Evolutionary conservation across 805 yeast species (phyloP).

Genomic region (Wickerhamomyces canadensis): DNA sequence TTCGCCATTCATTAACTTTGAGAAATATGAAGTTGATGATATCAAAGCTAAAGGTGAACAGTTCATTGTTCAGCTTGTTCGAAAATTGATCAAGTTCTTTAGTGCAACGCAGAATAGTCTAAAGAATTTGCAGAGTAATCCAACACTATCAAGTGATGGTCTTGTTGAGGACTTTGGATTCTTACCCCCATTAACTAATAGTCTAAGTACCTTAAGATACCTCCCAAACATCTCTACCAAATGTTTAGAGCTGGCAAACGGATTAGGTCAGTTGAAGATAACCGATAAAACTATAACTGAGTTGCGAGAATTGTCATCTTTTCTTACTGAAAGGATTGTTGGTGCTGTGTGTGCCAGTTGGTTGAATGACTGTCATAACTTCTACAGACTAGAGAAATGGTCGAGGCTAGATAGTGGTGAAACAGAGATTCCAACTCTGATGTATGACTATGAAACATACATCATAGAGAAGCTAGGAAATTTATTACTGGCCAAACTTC

Average conservation of each 20-base stretch:
- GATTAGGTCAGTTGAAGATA: conserved; percentile 38
- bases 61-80: conserved; percentile 30
- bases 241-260: conserved; percentile 36
- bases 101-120: conserved; percentile 26
- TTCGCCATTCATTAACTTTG: conserved; percentile 34
- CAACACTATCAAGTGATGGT: conserved; percentile 23
- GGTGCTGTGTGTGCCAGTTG: conserved; percentile 45
- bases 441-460: conserved; percentile 27
- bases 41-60: conserved; percentile 35
- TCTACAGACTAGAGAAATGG: conserved; percentile 37
- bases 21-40: conserved; percentile 36
- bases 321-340: conserved; percentile 38
- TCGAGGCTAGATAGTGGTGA: conserved; percentile 29
- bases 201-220: conserved; percentile 52
- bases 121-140: conserved; percentile 7
- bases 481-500: conserved; percentile 29
- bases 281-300: conserved; percentile 33
- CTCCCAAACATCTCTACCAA: conserved; percentile 40
- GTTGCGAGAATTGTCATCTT: conserved; percentile 30
- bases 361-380: conserved; percentile 41
- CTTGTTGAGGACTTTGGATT: conserved; percentile 40
- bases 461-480: conserved; percentile 29
- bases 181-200: conserved; percentile 60
- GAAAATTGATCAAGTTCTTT: conserved; percentile 27
- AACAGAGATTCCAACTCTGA: conserved; percentile 32